Conservation (phyloP, 2,329 filamentous ascomycete species). For the Aspergillus sp. region DNA sequence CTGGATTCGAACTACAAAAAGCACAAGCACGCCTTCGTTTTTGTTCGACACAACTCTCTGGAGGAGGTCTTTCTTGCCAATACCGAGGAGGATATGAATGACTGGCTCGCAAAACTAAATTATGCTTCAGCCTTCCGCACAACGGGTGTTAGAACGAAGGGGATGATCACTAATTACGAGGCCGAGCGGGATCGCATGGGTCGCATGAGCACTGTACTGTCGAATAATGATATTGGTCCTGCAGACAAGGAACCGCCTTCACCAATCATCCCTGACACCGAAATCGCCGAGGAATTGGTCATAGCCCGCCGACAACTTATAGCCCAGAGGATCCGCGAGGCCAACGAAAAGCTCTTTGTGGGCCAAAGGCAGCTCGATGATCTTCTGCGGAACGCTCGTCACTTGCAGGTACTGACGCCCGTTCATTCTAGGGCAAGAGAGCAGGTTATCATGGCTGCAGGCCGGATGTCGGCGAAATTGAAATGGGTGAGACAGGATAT, state of each 20-base stretch:
- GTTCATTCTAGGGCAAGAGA: constrained; percentile 89
- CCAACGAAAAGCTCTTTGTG: constrained; percentile 69
- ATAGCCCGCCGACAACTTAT: constrained; percentile 78
- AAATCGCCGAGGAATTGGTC: constrained; percentile 83
- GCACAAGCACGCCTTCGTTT: constrained; percentile 92
- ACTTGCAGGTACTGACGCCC: constrained; percentile 81
- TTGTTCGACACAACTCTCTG: constrained; percentile 77
- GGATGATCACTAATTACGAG: constrained; percentile 80
- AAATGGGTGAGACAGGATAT: constrained; percentile 95
- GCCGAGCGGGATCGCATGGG: constrained; percentile 62
- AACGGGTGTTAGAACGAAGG: constrained; percentile 83
- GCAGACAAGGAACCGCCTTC: constrained; percentile 65
- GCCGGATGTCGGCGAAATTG: constrained; percentile 76
- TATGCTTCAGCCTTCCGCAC: constrained; percentile 93
- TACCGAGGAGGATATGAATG: constrained; percentile 85
- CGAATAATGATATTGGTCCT: constrained; percentile 39
- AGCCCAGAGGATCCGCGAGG: constrained; percentile 74
- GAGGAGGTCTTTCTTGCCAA: constrained; percentile 92
- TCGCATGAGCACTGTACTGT: constrained; percentile 58
- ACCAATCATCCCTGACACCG: constrained; percentile 62
- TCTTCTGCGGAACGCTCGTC: constrained; percentile 81
- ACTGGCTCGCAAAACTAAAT: constrained; percentile 94
- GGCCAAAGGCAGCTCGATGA: constrained; percentile 75
- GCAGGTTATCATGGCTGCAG: constrained; percentile 77
- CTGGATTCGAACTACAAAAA: constrained; percentile 81